Conservation (phyloP, 2,329 filamentous ascomycete genomes). For the Aureobasidium sp. region DNA sequence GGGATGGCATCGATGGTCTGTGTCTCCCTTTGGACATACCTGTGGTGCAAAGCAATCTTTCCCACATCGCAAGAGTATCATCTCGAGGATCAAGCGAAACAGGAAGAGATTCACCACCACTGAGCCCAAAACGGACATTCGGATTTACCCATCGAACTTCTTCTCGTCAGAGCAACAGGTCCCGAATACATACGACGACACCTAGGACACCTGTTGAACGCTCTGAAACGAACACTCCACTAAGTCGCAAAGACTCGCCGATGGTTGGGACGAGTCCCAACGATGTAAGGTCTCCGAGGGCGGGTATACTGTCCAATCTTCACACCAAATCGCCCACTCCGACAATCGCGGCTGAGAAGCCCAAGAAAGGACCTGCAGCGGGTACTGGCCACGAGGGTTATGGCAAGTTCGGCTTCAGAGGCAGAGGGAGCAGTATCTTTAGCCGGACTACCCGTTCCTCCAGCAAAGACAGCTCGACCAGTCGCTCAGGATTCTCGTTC, state of each 20-base stretch:
- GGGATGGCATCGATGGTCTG: conserved; percentile 40
- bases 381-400: conserved; percentile 94
- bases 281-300: not conserved
- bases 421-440: conserved; percentile 56
- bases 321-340: not conserved
- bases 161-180: conserved; percentile 22
- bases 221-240: conserved; percentile 15
- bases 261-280: not conserved
- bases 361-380: conserved; percentile 72
- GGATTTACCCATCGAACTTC: conserved; percentile 27
- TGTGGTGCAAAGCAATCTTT: conserved; percentile 50
- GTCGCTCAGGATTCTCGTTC: conserved; percentile 31
- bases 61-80: conserved; percentile 44
- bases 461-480: conserved; percentile 36
- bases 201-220: conserved; percentile 1
- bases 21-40: conserved; percentile 43
- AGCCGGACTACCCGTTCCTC: conserved; percentile 44
- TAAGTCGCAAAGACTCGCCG: conserved; percentile 15
- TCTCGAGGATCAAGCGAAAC: conserved; percentile 39
- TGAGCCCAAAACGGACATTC: conserved; percentile 34
- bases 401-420: conserved; percentile 57
- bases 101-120: conserved; percentile 21
- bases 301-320: not conserved
- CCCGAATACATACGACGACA: not conserved
- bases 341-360: conserved; percentile 38